Evolutionary conservation across 139 green algal species (phyloP), one percentile per base, ranked within the genome.

Genomic region (Chlamydomonas sphaeroides): DNA sequence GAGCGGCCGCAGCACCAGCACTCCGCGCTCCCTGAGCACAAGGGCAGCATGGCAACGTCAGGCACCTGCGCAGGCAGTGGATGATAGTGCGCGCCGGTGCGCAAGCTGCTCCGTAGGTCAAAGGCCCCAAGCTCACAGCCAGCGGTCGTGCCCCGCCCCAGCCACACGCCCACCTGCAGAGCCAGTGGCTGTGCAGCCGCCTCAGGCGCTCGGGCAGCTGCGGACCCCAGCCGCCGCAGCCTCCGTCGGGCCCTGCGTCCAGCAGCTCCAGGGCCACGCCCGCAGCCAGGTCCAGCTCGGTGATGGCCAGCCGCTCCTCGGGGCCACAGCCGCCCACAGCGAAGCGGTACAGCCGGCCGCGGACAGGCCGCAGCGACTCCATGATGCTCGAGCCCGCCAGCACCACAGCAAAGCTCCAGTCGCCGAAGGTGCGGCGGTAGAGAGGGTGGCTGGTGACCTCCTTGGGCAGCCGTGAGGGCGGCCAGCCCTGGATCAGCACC

Each of bases 101-200:
- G n/a, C n/a, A n/a, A n/a, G n/a, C n/a, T n/a, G n/a, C n/a, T n/a
- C n/a, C n/a, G n/a, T n/a, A n/a, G n/a, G n/a, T n/a, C n/a, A n/a
- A n/a, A n/a, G n/a, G n/a, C n/a, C n/a, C n/a, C n/a, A n/a, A n/a
- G n/a, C n/a, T n/a, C n/a, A n/a, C n/a, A n/a, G n/a, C n/a, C n/a
- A n/a, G n/a, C n/a, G n/a, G n/a, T n/a, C n/a, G n/a, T n/a, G n/a
- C n/a, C n/a, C n/a, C 35, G 42, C 23, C 20, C 26, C 26, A 15
- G 56, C 6, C 68, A 18, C n/a, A n/a, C n/a, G n/a, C 85, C 35
- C 57, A 84, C 85, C 85, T 86, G 79, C 33, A 57, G 25, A 90
- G 79, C 88, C 88, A 92, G 79, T 92, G 88, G 69, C 68, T 85
- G 85, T 90, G 73, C 51, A 92, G 39, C 65, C 84, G 30, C 5